Base-by-base conservation (phyloP, 306 rosid species). In the Erythrophleum fordii region DNA sequence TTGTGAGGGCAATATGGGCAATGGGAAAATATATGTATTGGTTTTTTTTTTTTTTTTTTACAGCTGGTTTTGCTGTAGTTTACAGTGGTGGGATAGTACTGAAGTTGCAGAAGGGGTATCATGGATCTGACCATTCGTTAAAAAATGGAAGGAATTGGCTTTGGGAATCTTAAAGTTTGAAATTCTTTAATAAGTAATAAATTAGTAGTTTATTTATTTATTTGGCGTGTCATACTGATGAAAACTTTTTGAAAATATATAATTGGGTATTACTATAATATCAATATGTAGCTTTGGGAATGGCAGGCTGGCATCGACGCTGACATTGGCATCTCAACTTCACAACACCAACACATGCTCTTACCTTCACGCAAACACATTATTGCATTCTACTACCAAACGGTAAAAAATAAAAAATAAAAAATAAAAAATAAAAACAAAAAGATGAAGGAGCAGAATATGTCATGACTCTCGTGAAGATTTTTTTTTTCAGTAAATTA, bases 311-410 rank as follows among this genome's bases (percentile, higher is more conserved):
- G 60, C 81, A 74, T 56, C 26, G 56, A 71, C 75, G 84, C 80
- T 83, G 89, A 83, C 78, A 76, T 46, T 56, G 80, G 78, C 86
- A 75, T 62, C 52, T 12, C 52, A 46, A 1, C 52, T 14, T 11
- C 82, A 45, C 82, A 51, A 25, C 10, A 17, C 51, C 68, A 46
- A 76, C 71, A 73, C 67, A 39, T 58, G 83, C 18, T 69, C 53
- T 39, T 72, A 23, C 39, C 18, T 14, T 44, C 56, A 77, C 75
- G 55, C 62, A 76, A 75, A 20, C 11, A 55, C 56, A 60, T 45
- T 34, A 56, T 58, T 75, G 42, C n/a, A 31, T 26, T 14, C 4
- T 68, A 53, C 81, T 35, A 49, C n/a, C 69, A 55, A 55, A 55
- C 28, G 62, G 62, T 25, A 35, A 48, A 46, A 1, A n/a, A n/a